Base-by-base conservation (phyloP, 768 basidiomycete species). In the Suillus subluteus region DNA sequence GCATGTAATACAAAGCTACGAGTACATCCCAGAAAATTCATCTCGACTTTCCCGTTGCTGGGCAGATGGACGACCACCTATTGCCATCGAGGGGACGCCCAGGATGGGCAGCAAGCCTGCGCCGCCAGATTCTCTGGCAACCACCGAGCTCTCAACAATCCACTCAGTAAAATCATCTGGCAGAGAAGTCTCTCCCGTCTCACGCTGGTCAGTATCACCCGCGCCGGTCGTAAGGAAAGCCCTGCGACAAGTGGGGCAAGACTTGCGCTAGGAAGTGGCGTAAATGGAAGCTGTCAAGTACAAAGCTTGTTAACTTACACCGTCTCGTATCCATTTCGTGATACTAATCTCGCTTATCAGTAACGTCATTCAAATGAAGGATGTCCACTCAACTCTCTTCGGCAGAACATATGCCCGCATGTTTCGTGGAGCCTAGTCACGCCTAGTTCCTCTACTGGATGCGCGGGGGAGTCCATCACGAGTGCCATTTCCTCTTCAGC, bases 401-500 rank as follows among this genome's bases (percentile, higher is more conserved):
- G 84, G 74, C 92, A 94, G 72, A 94, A 94, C n/a, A 90, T 70
- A 73, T 95, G 92, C 16, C 86, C 83, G 68, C 88, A 86, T 77
- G 70, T 82, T 65, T 71, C 83, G 73, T 65, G 79, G 9, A 95
- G 78, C 69, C 81, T 84, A 26, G 91, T 91, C 26, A 94, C 87
- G 4, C 93, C 93, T 1, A 91, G 76, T 44, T 87, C 83, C 68
- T 92, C 89, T n/a, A 81, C 69, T 18, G 91, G 84, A 67, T 90
- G 84, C 11, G 91, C 90, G 5, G 92, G 91, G 2, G 91, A 91
- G 71, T 94, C 91, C 88, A 94, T 90, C 8, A 83, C 92, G 30
- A 79, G 71, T 0, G 91, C 90, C 62, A 83, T 83, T 76, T 95
- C 92, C 73, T 92, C 91, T 69, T 94, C 90, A 1, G 91, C 85